Evolutionary conservation across 371 early-diverging fungal species (phyloP), one percentile per base, ranked within the genome.

Genomic region (Syncephalis fuscata): DNA sequence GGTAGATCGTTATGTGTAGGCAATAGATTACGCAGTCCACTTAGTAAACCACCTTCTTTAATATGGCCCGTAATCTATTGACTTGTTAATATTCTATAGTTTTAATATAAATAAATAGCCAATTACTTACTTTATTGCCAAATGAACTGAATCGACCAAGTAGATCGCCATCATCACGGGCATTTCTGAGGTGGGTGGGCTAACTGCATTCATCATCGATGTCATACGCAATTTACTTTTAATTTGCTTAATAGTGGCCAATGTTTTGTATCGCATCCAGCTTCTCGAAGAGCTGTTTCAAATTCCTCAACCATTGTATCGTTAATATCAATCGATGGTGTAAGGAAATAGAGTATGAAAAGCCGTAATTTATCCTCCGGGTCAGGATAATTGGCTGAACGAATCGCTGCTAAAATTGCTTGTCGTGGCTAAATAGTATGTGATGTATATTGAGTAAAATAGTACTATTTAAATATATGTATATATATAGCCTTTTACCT

Each of bases 21-120:
- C 42, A 97, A 63, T 44, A 97, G 69, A 59, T 92, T 93, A 63
- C 88, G 85, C 20, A 97, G 93, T 2, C 91, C 91, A n/a, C 89
- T 80, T 50, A 97, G 64, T 19, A 90, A 64, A 24, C 86, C 88
- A 21, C 84, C 77, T 48, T 80, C 81, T 56, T 86, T 79, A 20
- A 85, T 52, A 47, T 80, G 65, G 56, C 86, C 80, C 44, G 83
- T 74, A 47, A 89, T 41, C 86, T 87, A 26, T 25, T 15, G 14
- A 21, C n/a, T 39, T 19, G 10, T 40, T 22, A 23, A 49, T 14
- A 39, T 7, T 9, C 11, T 22, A 19, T 14, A 26, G 41, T 16
- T 39, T 2, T 5, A 24, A 41, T 2, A 19, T 20, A 26, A 39
- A 15, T 41, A 20, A 17, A 21, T 21, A 32, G 38, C 21, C 3